A percentile compares a stretch with the other conserved stretches of the same genome.
Conservation (phyloP, 2,329 filamentous ascomycete genomes). For the Exophiala spinifera region DNA sequence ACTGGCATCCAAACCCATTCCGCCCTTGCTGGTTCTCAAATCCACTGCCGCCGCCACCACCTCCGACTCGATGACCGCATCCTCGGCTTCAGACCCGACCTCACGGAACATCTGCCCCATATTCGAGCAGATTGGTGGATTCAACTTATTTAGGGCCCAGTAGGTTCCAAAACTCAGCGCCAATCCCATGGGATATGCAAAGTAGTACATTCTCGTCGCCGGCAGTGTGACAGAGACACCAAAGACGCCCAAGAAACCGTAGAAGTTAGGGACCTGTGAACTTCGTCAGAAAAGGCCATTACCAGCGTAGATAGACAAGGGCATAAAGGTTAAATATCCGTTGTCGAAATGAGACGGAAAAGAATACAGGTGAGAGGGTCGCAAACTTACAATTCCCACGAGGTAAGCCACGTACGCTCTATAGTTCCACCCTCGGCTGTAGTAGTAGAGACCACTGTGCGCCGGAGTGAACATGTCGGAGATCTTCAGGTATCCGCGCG, state of each 20-base stretch:
- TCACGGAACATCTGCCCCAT: neutral
- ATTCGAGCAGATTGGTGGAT: neutral
- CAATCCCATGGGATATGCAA: neutral
- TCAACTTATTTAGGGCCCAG: neutral
- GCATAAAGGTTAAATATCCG: neutral
- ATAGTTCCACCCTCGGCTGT: conserved; percentile 36
- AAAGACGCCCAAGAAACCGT: conserved; percentile 42
- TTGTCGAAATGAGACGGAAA: neutral
- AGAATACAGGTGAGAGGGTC: neutral
- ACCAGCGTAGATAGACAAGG: neutral
- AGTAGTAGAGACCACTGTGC: conserved; percentile 34
- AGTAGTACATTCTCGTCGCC: conserved; percentile 12
- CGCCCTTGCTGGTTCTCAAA: neutral
- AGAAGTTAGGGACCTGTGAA: conserved; percentile 37
- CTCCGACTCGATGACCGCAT: neutral
- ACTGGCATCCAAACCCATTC: neutral
- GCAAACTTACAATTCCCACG: conserved; percentile 2
- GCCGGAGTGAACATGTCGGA: conserved; percentile 36
- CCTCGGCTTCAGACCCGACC: neutral
- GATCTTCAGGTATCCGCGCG: conserved; percentile 36
- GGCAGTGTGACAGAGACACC: conserved; percentile 34
- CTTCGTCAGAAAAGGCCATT: neutral
- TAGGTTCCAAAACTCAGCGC: neutral
- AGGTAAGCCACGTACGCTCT: conserved; percentile 20
- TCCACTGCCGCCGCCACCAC: neutral